Evolutionary conservation across 352 stramenopile species (phyloP).

Genomic region (Plasmopara muralis): DNA sequence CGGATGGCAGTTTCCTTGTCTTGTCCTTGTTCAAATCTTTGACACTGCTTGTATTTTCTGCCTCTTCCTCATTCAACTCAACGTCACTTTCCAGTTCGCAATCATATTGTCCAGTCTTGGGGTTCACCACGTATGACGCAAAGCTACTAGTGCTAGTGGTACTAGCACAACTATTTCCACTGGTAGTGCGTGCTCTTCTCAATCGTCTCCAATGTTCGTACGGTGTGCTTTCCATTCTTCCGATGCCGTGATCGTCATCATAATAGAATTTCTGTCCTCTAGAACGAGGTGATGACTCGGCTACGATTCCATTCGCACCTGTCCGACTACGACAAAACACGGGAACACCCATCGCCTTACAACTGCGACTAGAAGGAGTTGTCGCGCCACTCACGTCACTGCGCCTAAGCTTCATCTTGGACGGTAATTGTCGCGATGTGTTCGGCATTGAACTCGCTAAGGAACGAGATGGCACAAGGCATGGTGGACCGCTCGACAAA

Average conservation of each 20-base stretch:
- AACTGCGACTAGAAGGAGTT: constrained; percentile 12
- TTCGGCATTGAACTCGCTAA: constrained; percentile 3
- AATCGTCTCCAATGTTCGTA: constrained; percentile 36
- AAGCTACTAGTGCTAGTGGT: constrained; percentile 52
- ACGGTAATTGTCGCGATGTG: constrained; percentile 12
- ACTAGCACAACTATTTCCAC: constrained; percentile 58
- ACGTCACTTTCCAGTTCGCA: constrained; percentile 38
- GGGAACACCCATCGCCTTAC: constrained; percentile 29
- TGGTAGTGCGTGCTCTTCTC: constrained; percentile 45
- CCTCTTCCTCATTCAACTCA: constrained; percentile 14
- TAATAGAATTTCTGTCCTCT: constrained; percentile 7
- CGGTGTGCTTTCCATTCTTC: constrained; percentile 14
- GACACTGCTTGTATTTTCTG: constrained; percentile 2
- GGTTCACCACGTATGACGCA: constrained; percentile 43
- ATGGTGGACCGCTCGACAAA: constrained; percentile 10
- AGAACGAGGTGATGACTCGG: constrained; percentile 15
- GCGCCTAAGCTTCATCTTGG: constrained; percentile 15
- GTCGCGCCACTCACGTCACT: constrained; percentile 10
- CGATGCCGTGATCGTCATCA: constrained; percentile 2
- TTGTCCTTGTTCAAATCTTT: neutral
- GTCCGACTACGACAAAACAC: constrained; percentile 41
- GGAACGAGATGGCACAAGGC: constrained; percentile 10
- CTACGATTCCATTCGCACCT: constrained; percentile 8
- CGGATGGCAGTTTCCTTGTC: constrained; percentile 16
- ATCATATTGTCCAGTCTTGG: constrained; percentile 30